Evolutionary conservation across 331 rosid species (phyloP).

Genomic region (Rosa hybrid): DNA sequence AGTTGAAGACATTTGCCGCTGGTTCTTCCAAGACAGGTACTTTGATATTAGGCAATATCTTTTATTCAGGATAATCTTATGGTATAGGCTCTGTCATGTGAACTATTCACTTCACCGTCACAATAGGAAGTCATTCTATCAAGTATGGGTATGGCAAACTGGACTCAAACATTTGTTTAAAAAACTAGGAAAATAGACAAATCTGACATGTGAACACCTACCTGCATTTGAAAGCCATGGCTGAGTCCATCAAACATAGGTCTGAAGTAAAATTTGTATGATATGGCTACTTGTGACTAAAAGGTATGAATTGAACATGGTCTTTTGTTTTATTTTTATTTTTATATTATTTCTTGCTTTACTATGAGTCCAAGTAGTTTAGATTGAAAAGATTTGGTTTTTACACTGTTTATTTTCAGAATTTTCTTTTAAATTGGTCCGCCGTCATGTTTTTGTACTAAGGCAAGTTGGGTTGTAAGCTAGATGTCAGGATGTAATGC

Average conservation of each 20-base stretch:
- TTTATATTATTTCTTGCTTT: neutral
- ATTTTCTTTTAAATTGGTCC: neutral
- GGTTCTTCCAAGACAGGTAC: conserved; percentile 87
- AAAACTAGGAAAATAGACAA: neutral
- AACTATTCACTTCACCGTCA: neutral
- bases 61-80: no score
- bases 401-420: neutral
- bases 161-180: neutral
- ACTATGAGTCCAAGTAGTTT: neutral
- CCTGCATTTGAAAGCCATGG: neutral
- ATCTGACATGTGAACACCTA: neutral
- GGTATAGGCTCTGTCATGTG: neutral
- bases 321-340: neutral
- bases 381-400: neutral
- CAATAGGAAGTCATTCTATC: neutral
- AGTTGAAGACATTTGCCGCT: conserved; percentile 75
- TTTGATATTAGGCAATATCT: neutral
- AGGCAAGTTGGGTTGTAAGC: neutral
- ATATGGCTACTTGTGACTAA: neutral
- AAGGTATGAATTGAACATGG: neutral
- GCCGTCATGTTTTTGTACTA: neutral
- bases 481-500: neutral
- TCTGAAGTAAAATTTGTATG: neutral
- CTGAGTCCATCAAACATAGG: neutral
- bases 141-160: neutral